Evolutionary conservation across 2,329 filamentous ascomycete genomes (phyloP).

Genomic region (Peltaster fructicola): DNA sequence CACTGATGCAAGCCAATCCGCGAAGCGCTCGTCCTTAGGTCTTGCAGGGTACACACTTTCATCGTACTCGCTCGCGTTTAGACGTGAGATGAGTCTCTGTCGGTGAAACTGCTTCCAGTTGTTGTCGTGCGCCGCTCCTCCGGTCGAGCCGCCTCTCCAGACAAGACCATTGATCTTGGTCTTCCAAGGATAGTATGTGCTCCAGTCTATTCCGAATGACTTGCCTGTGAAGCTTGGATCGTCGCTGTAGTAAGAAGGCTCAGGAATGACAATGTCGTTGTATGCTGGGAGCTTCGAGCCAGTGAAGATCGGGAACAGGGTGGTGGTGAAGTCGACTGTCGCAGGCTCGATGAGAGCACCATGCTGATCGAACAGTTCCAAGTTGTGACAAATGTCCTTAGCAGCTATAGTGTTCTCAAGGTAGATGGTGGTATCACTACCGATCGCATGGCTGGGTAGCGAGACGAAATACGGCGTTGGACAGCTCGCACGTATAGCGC

Average conservation of each 20-base stretch:
- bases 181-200: conserved; percentile 20
- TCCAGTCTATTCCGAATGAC: conserved; percentile 13
- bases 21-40: neutral
- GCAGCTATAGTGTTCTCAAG: too few species aligned
- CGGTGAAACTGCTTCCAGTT: conserved; percentile 56
- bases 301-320: conserved; percentile 28
- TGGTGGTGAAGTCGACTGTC: conserved; percentile 20
- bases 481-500: too few species aligned
- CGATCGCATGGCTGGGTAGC: too few species aligned
- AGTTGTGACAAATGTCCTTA: conserved; percentile 25
- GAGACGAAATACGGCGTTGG: too few species aligned
- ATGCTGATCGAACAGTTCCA: conserved; percentile 23
- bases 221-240: conserved; percentile 16
- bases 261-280: conserved; percentile 31
- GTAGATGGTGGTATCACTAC: too few species aligned
- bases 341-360: conserved; percentile 27
- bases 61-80: conserved; percentile 38
- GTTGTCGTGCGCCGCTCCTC: conserved; percentile 23
- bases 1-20: conserved; percentile 1
- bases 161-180: conserved; percentile 20
- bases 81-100: conserved; percentile 54
- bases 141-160: conserved; percentile 29
- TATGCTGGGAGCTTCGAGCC: conserved; percentile 28
- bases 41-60: neutral
- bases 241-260: conserved; percentile 26